Evolutionary conservation across 1,284 basidiomycete species (phyloP).

Genomic region (Ganoderma leucocontextum): DNA sequence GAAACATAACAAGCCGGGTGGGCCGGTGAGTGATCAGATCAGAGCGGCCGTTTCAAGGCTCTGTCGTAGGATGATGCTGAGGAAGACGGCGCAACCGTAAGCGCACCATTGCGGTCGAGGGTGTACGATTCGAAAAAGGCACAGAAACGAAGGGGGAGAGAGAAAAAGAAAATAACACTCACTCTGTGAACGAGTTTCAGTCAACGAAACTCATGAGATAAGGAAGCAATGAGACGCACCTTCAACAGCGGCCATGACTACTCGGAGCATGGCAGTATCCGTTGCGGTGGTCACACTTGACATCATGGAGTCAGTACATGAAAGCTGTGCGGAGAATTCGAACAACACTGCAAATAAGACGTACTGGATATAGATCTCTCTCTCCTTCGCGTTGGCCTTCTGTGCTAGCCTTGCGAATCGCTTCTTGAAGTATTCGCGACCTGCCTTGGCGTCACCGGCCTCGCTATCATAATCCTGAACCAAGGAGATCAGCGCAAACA

Average conservation of each 20-base stretch:
- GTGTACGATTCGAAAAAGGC: constrained; percentile 26
- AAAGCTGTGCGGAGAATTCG: too few relatives aligned
- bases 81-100: constrained; percentile 37
- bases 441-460: constrained; percentile 72
- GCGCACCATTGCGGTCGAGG: constrained; percentile 38
- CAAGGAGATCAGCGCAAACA: constrained; percentile 11
- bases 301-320: constrained; percentile 20
- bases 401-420: constrained; percentile 86
- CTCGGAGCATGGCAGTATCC: constrained; percentile 89
- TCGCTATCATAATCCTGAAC: constrained; percentile 80
- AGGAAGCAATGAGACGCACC: constrained; percentile 55
- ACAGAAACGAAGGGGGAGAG: constrained; percentile 37
- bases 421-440: constrained; percentile 90
- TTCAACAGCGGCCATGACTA: constrained; percentile 95
- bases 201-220: constrained; percentile 23
- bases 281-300: constrained; percentile 90
- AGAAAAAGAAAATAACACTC: constrained; percentile 58
- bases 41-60: constrained; percentile 54
- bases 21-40: constrained; percentile 41
- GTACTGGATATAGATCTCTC: constrained; percentile 91
- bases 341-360: constrained; percentile 43
- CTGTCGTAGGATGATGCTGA: constrained; percentile 55
- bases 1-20: constrained; percentile 21
- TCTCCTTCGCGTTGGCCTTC: constrained; percentile 84
- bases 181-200: constrained; percentile 60